Conservation (phyloP, 768 basidiomycete species). For the Boletus fagicola region DNA sequence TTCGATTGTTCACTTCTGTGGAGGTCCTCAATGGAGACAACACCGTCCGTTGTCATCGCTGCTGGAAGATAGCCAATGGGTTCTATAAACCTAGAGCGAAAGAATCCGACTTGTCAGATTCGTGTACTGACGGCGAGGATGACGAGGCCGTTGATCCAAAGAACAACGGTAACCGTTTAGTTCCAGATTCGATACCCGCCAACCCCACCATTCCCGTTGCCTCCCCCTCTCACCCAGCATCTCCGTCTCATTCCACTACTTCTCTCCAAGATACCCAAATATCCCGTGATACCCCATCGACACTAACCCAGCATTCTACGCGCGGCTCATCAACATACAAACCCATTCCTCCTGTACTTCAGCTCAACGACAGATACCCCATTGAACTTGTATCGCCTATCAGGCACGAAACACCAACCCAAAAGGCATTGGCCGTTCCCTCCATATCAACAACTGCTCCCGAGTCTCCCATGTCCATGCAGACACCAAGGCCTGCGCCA, state of each 20-base stretch:
- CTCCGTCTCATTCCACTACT: constrained; percentile 34
- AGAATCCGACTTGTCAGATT: constrained; percentile 26
- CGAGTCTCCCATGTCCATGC: constrained; percentile 34
- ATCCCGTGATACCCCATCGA: constrained; percentile 24
- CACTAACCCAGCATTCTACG: constrained; percentile 9
- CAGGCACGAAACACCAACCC: constrained; percentile 25
- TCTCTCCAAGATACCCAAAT: constrained; percentile 39
- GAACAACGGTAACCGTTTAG: constrained; percentile 17
- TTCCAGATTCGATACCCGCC: constrained; percentile 27
- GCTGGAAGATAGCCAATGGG: constrained; percentile 90
- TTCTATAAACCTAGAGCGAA: constrained; percentile 39
- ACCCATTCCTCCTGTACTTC: constrained; percentile 29
- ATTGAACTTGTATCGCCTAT: constrained; percentile 19
- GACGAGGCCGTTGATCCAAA: constrained; percentile 27
- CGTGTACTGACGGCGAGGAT: constrained; percentile 35
- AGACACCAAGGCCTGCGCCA: constrained; percentile 19
- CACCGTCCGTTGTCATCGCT: constrained; percentile 87
- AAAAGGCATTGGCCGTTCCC: constrained; percentile 49
- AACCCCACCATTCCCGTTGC: constrained; percentile 14
- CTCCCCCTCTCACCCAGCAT: constrained; percentile 6
- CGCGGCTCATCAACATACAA: constrained; percentile 15
- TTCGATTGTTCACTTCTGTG: constrained; percentile 88
- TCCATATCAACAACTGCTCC: constrained; percentile 52
- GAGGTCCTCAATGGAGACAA: constrained; percentile 94
- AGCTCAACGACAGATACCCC: constrained; percentile 24